A percentile compares a stretch with the other conserved stretches of the same genome.
phyloP scores from a whole-genome alignment of 441 rosid genomes.

The Oxalis stricta region DNA sequence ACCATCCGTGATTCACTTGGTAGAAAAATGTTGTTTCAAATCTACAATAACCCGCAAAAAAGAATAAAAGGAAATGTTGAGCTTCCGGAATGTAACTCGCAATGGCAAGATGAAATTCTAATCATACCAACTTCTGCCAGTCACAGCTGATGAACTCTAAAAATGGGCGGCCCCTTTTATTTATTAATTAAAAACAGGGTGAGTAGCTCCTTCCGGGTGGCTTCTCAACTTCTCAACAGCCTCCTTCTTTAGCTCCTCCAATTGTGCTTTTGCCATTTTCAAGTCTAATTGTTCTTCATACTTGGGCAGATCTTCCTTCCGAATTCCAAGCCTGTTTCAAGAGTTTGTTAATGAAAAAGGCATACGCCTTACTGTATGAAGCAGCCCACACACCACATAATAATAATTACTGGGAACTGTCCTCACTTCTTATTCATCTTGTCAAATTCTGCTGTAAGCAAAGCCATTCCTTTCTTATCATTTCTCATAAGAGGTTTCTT shows the following conservation, averaged over 20 bases:
- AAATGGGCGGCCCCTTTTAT: conserved; percentile 6
- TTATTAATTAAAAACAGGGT: conserved; percentile 12
- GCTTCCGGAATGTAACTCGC: conserved; percentile 1
- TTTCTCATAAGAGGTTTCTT: conserved; percentile 89
- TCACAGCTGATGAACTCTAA: conserved; percentile 1
- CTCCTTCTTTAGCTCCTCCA: conserved; percentile 83
- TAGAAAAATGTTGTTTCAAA: too few relatives aligned
- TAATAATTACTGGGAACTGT: background rate
- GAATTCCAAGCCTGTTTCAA: conserved; percentile 65
- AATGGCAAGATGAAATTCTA: conserved; percentile 7
- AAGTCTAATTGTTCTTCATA: conserved; percentile 72
- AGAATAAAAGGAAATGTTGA: background rate
- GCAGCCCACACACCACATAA: background rate
- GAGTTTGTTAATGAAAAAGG: too few relatives aligned
- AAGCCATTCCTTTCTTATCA: conserved; percentile 85
- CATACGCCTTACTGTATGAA: background rate
- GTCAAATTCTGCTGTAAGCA: conserved; percentile 75
- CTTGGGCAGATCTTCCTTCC: conserved; percentile 79
- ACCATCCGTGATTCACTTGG: too few relatives aligned
- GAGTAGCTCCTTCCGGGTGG: conserved; percentile 58
- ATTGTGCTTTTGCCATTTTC: conserved; percentile 75
- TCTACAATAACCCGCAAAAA: background rate
- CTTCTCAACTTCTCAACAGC: conserved; percentile 83
- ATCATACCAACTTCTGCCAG: conserved; percentile 2
- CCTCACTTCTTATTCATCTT: conserved; percentile 80